Conservation (phyloP, 73 alveolate species). For the Uronychia setigera region DNA sequence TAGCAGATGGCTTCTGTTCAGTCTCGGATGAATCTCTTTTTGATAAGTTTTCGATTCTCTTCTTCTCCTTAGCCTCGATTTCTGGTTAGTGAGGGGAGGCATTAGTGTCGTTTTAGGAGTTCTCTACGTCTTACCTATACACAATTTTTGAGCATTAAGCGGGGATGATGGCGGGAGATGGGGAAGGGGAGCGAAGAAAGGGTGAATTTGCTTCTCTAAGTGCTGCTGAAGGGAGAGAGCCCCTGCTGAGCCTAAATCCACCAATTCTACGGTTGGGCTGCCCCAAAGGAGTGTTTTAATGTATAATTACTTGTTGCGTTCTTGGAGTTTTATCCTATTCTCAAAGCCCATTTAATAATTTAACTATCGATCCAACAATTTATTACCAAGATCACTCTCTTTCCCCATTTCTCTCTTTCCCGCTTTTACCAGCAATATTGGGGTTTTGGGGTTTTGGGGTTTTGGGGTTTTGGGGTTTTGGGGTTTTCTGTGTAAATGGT, state of each 20-base stretch:
- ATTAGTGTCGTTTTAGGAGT: too few relatives aligned
- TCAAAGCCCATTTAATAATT: neutral
- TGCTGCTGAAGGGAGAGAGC: neutral
- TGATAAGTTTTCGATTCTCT: neutral
- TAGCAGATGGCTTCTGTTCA: neutral
- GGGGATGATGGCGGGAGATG: neutral
- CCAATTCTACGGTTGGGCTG: neutral
- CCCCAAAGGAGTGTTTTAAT: neutral
- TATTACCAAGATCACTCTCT: too few relatives aligned
- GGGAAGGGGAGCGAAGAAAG: neutral
- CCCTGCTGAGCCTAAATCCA: neutral
- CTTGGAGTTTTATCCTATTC: neutral
- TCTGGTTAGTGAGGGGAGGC: neutral
- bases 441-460: too few relatives aligned
- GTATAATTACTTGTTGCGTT: neutral
- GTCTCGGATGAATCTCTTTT: neutral
- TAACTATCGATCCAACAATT: conserved; percentile 1
- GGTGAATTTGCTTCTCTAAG: neutral
- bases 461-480: too few relatives aligned
- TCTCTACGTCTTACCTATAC: too few relatives aligned
- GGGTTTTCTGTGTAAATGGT: too few relatives aligned
- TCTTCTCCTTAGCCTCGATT: neutral
- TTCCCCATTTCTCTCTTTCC: too few relatives aligned
- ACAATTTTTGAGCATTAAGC: neutral
- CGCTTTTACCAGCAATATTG: too few relatives aligned